Evolutionary conservation across 2,329 filamentous ascomycete genomes (phyloP).

Genomic region (Fusarium algeriense): DNA sequence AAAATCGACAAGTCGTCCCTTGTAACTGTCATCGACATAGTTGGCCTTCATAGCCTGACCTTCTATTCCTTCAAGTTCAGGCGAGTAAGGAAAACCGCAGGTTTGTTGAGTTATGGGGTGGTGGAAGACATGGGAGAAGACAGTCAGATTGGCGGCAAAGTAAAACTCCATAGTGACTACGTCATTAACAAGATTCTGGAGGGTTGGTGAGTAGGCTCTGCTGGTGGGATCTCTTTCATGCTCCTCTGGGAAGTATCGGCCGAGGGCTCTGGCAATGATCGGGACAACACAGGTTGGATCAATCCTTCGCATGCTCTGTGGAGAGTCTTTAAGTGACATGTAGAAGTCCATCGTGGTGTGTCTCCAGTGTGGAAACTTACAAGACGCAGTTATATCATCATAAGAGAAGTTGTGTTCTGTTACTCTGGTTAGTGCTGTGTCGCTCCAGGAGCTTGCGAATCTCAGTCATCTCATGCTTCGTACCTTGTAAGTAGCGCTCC

Average conservation of each 20-base stretch:
- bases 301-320: neutral
- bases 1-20: neutral
- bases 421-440: neutral
- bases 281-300: neutral
- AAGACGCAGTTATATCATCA: neutral
- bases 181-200: neutral
- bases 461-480: neutral
- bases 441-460: neutral
- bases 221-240: neutral
- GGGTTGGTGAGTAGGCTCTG: too few species aligned
- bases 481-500: neutral
- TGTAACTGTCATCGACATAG: neutral
- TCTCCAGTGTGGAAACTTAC: neutral
- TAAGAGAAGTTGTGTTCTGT: neutral
- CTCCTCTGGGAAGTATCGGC: neutral
- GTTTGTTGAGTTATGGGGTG: neutral
- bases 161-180: neutral
- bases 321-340: neutral
- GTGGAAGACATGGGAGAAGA: neutral
- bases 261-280: neutral
- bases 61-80: neutral
- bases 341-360: neutral
- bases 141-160: neutral
- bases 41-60: neutral
- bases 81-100: neutral